Conservation (phyloP, 2,329 filamentous ascomycete species). For the Diaporthe australafricana region DNA sequence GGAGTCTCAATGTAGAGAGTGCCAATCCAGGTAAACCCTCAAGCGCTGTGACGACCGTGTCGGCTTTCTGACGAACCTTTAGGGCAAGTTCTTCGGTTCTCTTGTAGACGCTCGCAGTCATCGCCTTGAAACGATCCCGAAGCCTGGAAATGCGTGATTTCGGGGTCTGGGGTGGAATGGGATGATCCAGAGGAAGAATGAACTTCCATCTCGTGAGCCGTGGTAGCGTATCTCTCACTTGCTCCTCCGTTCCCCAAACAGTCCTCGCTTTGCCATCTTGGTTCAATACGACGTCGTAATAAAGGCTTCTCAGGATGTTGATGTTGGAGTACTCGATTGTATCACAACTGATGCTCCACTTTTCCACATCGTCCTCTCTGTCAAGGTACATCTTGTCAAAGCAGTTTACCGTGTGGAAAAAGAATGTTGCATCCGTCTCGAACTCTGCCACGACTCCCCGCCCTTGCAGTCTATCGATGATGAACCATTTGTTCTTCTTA, state of each 20-base stretch:
- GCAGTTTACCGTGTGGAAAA: conserved; percentile 83
- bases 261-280: conserved; percentile 57
- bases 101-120: not conserved
- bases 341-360: conserved; percentile 73
- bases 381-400: conserved; percentile 66
- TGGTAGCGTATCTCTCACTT: conserved; percentile 50
- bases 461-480: conserved; percentile 74
- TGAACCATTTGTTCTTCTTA: conserved; percentile 74
- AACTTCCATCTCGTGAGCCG: conserved; percentile 59
- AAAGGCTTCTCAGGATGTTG: conserved; percentile 74
- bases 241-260: conserved; percentile 56
- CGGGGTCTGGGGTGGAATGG: not conserved
- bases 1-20: not conserved
- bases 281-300: conserved; percentile 75
- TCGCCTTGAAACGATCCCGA: not conserved
- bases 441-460: conserved; percentile 77
- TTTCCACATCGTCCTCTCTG: conserved; percentile 41
- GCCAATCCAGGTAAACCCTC: not conserved
- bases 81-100: not conserved
- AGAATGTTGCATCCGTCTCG: conserved; percentile 76
- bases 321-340: conserved; percentile 71
- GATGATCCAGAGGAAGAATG: conserved; percentile 44
- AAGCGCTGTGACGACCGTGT: not conserved
- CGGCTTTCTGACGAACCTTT: not conserved
- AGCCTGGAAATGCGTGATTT: not conserved